Base-by-base conservation (phyloP, 2,329 filamentous ascomycete genomes). In the Septoria linicola region DNA sequence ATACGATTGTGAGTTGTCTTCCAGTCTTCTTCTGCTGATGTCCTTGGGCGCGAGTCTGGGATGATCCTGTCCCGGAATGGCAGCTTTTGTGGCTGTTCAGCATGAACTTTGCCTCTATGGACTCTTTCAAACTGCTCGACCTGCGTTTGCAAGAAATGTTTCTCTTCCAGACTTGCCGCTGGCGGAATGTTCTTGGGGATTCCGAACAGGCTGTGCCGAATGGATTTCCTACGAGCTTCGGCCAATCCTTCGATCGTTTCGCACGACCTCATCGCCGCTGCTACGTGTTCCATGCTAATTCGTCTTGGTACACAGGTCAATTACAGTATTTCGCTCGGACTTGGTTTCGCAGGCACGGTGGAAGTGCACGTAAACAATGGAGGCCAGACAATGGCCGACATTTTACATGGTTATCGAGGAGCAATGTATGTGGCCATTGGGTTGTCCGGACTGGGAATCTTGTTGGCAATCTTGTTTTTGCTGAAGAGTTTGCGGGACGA, bases 281-380 rank as follows among this genome's bases (percentile, higher is more conserved):
- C 23, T 20, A 40, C 1, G 17, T 48, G 35, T 20, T 41, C 36
- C 44, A 48, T 48, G 37, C 39, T 49, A 14, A 49, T 2, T 6
- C 2, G 36, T 23, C 16, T 36, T 43, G 11, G n/a, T 10, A 20
- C 21, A n/a, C 19, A 49, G 50, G 50, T 87, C 54, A 87, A 88
- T 66, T 88, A 87, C 63, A 79, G 78, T 51, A 86, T 88, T 27
- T 81, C 80, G 1, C 66, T 87, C 2, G 82, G 81, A 0, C 72
- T 88, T 0, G 85, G 84, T 0, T 77, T 88, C 39, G 83, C 83
- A 0, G 83, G 82, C 0, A 86, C 82, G 0, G 77, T 86, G 2
- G 82, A 87, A 61, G 66, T 68, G 1, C 65, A 79, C 39, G 69
- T 77, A 21, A 71, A 72, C 27, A 50, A 69, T 16, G 71, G 70